phyloP scores from a whole-genome alignment of 108 stramenopile species.

The Fragilariopsis cylindrus region DNA sequence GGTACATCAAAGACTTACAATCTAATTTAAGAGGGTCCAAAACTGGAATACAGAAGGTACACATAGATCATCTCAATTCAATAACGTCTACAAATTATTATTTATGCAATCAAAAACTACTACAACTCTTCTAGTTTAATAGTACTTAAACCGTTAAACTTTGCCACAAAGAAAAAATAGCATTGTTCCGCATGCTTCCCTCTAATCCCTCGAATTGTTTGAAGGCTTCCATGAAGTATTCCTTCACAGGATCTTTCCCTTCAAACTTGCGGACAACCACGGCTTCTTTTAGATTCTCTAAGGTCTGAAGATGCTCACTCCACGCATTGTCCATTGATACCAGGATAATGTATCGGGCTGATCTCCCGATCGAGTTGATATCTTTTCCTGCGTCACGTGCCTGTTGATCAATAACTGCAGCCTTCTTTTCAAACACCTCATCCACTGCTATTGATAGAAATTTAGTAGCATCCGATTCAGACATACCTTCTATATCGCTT shows the following conservation, averaged over 20 bases:
- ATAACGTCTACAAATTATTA: too few species aligned
- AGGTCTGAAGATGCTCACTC: conserved; percentile 86
- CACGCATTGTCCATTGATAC: conserved; percentile 90
- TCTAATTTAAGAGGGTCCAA: too few species aligned
- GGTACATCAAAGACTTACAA: too few species aligned
- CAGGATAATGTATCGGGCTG: conserved; percentile 86
- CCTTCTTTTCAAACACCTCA: conserved; percentile 66
- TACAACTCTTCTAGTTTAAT: too few species aligned
- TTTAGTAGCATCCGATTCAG: conserved; percentile 44
- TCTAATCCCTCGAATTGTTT: conserved; percentile 76
- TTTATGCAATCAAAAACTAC: too few species aligned
- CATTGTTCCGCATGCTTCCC: conserved; percentile 81
- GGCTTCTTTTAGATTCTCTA: conserved; percentile 85
- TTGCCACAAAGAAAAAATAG: conserved; percentile 86
- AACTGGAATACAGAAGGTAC: too few species aligned
- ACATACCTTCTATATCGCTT: conserved; percentile 52
- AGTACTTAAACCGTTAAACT: conserved; percentile 36
- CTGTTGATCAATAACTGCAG: conserved; percentile 55
- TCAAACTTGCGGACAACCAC: conserved; percentile 80
- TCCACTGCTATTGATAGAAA: conserved; percentile 71
- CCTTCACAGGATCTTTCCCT: conserved; percentile 70
- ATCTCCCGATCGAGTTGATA: conserved; percentile 68
- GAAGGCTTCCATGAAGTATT: conserved; percentile 78
- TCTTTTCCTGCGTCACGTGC: conserved; percentile 60
- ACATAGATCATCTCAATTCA: too few species aligned